Conservation (phyloP, 176 grass and related monocot genomes). For the Phoenix dactylifera region DNA sequence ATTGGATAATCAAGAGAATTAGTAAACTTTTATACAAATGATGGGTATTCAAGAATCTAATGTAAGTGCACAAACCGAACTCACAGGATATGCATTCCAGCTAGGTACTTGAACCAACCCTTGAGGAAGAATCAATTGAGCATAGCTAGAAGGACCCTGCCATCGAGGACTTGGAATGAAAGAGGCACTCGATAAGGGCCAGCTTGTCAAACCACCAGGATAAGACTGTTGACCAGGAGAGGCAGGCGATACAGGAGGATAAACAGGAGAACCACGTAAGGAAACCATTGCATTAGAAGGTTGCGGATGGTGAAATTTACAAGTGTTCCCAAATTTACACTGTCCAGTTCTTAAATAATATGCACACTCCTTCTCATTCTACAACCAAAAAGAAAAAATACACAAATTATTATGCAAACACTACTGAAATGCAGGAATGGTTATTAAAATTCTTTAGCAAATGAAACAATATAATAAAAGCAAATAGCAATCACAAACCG, state of each 20-base stretch:
- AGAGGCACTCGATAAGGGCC: conserved; percentile 83
- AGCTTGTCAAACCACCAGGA: conserved; percentile 56
- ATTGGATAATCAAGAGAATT: no score
- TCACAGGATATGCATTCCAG: conserved; percentile 90
- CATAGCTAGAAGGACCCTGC: conserved; percentile 90
- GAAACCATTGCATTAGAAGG: conserved; percentile 57
- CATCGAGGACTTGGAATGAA: conserved; percentile 87
- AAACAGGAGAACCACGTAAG: conserved; percentile 61
- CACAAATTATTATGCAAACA: no score
- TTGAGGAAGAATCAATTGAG: conserved; percentile 79
- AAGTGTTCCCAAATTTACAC: conserved; percentile 99
- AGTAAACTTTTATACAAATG: neutral
- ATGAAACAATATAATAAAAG: conserved; percentile 11
- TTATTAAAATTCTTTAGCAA: neutral
- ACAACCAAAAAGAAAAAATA: conserved; percentile 19
- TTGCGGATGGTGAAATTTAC: conserved; percentile 98
- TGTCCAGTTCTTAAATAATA: conserved; percentile 95
- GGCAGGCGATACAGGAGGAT: conserved; percentile 83
- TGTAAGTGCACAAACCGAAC: conserved; percentile 17
- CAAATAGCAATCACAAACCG: conserved; percentile 47
- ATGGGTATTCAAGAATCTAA: neutral
- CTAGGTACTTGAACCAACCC: conserved; percentile 80
- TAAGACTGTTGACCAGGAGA: conserved; percentile 55
- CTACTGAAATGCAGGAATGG: no score
- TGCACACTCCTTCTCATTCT: conserved; percentile 93